Conservation (phyloP, 2,329 filamentous ascomycete genomes). For the Byssochlamys sp. region DNA sequence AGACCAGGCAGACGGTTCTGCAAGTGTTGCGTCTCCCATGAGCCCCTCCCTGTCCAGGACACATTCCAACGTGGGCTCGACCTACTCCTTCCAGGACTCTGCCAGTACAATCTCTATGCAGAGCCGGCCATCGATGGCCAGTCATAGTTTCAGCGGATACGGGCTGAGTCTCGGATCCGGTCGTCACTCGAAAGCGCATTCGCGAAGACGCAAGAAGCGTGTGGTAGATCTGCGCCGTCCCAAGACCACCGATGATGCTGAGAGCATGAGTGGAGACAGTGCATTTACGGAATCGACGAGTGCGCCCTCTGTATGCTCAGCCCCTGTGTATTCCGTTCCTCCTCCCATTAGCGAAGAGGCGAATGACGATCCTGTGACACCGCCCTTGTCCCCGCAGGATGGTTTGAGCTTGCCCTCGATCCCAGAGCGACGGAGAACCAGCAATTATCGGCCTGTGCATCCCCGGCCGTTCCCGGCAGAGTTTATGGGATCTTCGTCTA, state of each 20-base stretch:
- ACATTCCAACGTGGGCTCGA: slow-evolving; percentile 55
- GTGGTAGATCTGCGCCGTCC: slow-evolving; percentile 39
- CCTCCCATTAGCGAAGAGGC: slow-evolving; percentile 52
- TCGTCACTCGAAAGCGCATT: slow-evolving; percentile 36
- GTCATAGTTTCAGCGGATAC: slow-evolving; percentile 29
- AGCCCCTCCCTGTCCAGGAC: slow-evolving; percentile 51
- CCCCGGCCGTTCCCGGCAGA: slow-evolving; percentile 16
- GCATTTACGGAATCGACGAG: slow-evolving; percentile 31
- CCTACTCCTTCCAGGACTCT: slow-evolving; percentile 65
- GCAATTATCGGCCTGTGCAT: slow-evolving; percentile 9
- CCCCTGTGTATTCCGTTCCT: slow-evolving; percentile 45
- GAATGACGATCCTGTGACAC: slow-evolving; percentile 46
- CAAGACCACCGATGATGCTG: slow-evolving; percentile 31
- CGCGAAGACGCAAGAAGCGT: slow-evolving; percentile 39
- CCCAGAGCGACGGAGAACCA: slow-evolving; percentile 24
- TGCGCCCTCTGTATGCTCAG: slow-evolving; percentile 42
- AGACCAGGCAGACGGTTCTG: slow-evolving; percentile 55
- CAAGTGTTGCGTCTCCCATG: slow-evolving; percentile 29
- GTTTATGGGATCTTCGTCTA: slow-evolving; percentile 13
- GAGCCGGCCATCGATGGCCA: slow-evolving; percentile 42
- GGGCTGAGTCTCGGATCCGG: slow-evolving; percentile 31
- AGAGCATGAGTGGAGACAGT: slow-evolving; percentile 35
- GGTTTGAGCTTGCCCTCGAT: slow-evolving; percentile 24
- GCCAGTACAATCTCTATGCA: slow-evolving; percentile 57
- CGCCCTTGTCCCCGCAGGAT: slow-evolving; percentile 39